A percentile compares a stretch with the other conserved stretches of the same genome.
phyloP scores from a whole-genome alignment of 2,329 filamentous ascomycete genomes.

The Trichoderma aggressivum region DNA sequence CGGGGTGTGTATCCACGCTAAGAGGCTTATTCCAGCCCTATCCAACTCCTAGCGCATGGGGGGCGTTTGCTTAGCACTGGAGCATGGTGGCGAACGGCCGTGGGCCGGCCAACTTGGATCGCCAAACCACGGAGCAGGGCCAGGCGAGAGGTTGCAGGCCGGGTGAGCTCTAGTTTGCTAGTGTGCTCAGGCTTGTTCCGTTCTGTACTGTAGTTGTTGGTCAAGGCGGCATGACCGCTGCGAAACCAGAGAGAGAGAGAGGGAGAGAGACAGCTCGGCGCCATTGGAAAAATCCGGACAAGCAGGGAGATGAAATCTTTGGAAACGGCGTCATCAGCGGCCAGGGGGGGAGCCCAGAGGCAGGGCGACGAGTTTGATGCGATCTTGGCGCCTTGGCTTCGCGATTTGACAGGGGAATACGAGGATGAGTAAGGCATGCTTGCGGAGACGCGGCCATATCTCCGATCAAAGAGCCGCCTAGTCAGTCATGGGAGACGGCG shows the following conservation, averaged over 20 bases:
- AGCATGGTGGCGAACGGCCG: constrained; percentile 6
- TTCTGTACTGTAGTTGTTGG: not conserved
- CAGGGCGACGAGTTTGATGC: not conserved
- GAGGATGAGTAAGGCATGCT: not conserved
- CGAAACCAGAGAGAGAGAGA: not conserved
- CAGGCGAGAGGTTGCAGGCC: no score
- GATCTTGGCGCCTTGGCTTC: not conserved
- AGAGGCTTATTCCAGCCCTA: constrained; percentile 13
- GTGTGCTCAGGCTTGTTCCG: not conserved
- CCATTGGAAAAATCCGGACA: not conserved
- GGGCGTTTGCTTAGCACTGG: not conserved
- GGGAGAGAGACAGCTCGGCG: not conserved
- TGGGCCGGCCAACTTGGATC: constrained; percentile 1
- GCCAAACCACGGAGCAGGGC: not conserved
- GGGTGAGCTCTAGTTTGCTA: not conserved
- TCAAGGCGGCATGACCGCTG: not conserved
- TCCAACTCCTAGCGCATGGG: constrained; percentile 6
- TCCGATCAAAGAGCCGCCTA: not conserved
- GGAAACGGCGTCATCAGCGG: not conserved
- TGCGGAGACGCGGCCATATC: not conserved
- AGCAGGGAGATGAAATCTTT: not conserved
- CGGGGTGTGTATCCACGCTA: not conserved
- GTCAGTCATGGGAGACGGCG: not conserved
- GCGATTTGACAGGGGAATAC: not conserved
- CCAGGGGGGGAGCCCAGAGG: not conserved